Percentiles rank a stretch among this genome's conserved stretches.
Conservation (phyloP, 2,329 filamentous ascomycete genomes). For the Beauveria australis region DNA sequence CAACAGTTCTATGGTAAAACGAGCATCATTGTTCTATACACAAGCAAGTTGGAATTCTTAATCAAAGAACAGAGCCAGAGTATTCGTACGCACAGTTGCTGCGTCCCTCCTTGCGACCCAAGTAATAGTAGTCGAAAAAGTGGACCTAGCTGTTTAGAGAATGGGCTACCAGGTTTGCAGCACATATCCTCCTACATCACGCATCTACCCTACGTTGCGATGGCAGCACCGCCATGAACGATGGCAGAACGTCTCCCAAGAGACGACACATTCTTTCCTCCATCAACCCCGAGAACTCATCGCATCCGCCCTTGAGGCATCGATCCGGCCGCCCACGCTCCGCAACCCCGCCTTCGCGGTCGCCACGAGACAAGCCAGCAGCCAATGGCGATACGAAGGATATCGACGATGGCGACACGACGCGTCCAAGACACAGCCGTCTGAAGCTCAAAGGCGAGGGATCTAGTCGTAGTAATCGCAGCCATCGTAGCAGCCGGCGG, state of each 20-base stretch:
- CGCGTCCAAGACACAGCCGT: constrained; percentile 23
- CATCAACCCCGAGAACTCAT: constrained; percentile 30
- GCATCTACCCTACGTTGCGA: constrained; percentile 9
- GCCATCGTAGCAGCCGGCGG: constrained; percentile 9
- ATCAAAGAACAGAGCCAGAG: too few relatives aligned
- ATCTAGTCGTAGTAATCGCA: constrained; percentile 15
- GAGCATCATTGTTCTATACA: too few relatives aligned
- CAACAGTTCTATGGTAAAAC: too few relatives aligned
- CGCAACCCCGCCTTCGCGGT: constrained; percentile 4
- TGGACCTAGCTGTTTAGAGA: too few relatives aligned
- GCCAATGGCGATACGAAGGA: constrained; percentile 12
- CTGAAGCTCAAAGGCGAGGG: constrained; percentile 26
- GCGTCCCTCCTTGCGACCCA: too few relatives aligned
- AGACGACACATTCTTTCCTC: constrained; percentile 43
- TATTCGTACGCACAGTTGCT: too few relatives aligned
- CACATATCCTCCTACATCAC: background rate
- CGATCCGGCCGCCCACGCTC: background rate
- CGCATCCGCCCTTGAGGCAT: background rate
- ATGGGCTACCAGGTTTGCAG: background rate
- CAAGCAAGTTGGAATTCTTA: too few relatives aligned
- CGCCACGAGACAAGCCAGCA: background rate
- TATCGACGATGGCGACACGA: constrained; percentile 11
- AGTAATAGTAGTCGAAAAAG: too few relatives aligned
- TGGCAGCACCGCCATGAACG: constrained; percentile 25
- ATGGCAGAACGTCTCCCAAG: constrained; percentile 26